Evolutionary conservation across 768 basidiomycete genomes (phyloP), one percentile per base, ranked within the genome.

Genomic region (Lactifluus echinatus): DNA sequence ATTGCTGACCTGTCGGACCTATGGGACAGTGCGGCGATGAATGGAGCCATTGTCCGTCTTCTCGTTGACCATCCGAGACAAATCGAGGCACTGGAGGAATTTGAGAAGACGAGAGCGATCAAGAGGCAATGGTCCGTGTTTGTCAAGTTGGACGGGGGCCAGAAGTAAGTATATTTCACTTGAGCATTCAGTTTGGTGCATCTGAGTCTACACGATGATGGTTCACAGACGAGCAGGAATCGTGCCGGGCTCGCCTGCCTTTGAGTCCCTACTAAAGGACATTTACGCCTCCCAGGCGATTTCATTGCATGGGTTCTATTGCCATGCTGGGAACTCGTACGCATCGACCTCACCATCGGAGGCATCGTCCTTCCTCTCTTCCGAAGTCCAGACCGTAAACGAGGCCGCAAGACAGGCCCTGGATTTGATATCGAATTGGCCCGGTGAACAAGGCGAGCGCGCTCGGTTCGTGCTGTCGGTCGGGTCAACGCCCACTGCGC

Each of bases 401-500:
- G 68, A 69, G 11, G 84, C 85, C 2, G 86, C 89, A 0, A 72
- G 71, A 26, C 71, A 79, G 48, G 82, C 80, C 0, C 66, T 84
- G 29, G 72, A 75, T 37, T 68, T 79, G 49, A 70, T 84, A 29
- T 67, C 72, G 8, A 65, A 66, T 36, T 71, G 73, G 14, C 65
- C 71, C 12, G 67, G 70, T 37, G 66, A 60, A n/a, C 48, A 56
- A 4, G 56, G 67, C 39, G 69, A 75, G 52, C 71, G 73, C 6
- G 69, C 73, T 36, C 76, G 79, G 5, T 91, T 87, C 63, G 77
- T 89, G 2, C 71, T 93, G 34, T 86, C 87, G 2, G 84, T 93
- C 2, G 90, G 91, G 21, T 86, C 89, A n/a, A 93, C 91, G 2
- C 91, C 91, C 1, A 84, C 90, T 2, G 91, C 90, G 0, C 87